Base-by-base conservation (phyloP, 805 yeast genomes). In the Candida ascalaphidarum region DNA sequence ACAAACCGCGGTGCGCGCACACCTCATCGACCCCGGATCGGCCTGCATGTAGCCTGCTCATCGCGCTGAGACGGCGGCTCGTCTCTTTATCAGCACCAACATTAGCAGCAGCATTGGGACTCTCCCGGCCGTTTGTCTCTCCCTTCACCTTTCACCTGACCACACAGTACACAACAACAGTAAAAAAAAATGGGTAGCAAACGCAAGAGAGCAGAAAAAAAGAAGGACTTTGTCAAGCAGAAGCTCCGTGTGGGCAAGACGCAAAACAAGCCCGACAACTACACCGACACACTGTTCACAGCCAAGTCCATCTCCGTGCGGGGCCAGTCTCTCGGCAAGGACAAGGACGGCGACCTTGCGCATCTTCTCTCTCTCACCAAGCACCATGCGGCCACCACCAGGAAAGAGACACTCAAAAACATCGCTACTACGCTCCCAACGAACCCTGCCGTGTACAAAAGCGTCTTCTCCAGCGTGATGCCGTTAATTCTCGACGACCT, bases 171-270 rank as follows among this genome's bases (percentile, higher is more conserved):
- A n/a, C n/a, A n/a, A 22, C n/a, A n/a, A n/a, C n/a, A n/a, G n/a
- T n/a, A n/a, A n/a, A n/a, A n/a, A n/a, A 21, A 5, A 22, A 56
- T 55, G 61, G 60, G 50, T n/a, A 74, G 75, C 25, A 72, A 53
- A 42, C 68, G 63, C 51, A 80, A 74, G 58, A 68, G 61, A 55
- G 57, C 64, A 23, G 77, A 77, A 36, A 82, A 80, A 59, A 66
- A 65, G 47, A 80, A 78, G 55, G 94, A 82, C 46, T 82, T 82
- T 49, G 66, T 58, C 29, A 85, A 85, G 52, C 65, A 75, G 34
- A 89, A 84, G 61, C 69, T 92, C 29, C 80, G 71, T 45, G 96
- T 92, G 19, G 98, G 98, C 32, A 92, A 92, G 53, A 62, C 80
- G 3, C 72, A 74, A 12, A 74, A 76, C 5, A 74, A 73, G 37